Evolutionary conservation across 306 rosid genomes (phyloP).

Genomic region (Cicer arietinum): DNA sequence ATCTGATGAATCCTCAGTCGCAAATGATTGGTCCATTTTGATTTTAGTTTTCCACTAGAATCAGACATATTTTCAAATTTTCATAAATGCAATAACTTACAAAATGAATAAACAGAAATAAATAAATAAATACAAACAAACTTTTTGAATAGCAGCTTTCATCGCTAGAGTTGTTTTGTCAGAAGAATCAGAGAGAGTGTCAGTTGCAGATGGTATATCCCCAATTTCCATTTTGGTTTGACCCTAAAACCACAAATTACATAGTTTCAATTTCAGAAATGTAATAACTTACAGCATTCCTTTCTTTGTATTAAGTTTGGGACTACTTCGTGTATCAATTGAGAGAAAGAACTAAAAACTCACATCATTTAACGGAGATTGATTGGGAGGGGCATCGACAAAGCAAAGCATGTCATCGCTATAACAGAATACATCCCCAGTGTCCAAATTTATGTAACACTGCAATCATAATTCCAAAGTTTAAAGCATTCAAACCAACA

Average conservation of each 20-base stretch:
- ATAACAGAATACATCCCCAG: not conserved
- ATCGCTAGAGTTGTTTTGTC: not conserved
- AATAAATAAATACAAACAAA: no score
- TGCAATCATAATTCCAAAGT: not conserved
- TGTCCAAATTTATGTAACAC: conserved; percentile 9
- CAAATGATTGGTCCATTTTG: not conserved
- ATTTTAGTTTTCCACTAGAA: not conserved
- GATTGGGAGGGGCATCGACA: not conserved
- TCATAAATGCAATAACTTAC: no score
- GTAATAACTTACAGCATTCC: not conserved
- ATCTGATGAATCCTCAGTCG: no score
- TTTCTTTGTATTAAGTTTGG: no score
- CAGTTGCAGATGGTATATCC: not conserved
- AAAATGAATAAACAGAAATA: no score
- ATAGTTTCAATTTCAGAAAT: not conserved
- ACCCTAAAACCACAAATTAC: conserved; percentile 28
- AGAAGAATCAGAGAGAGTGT: not conserved
- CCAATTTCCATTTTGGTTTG: not conserved
- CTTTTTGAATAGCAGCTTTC: not conserved
- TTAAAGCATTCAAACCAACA: no score
- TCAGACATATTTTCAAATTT: not conserved
- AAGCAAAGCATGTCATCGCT: not conserved
- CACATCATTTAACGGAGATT: not conserved
- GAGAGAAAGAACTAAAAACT: not conserved
- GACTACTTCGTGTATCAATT: no score